phyloP scores from a whole-genome alignment of 352 stramenopile genomes.

The Hyaloperonospora arabidopsidis region DNA sequence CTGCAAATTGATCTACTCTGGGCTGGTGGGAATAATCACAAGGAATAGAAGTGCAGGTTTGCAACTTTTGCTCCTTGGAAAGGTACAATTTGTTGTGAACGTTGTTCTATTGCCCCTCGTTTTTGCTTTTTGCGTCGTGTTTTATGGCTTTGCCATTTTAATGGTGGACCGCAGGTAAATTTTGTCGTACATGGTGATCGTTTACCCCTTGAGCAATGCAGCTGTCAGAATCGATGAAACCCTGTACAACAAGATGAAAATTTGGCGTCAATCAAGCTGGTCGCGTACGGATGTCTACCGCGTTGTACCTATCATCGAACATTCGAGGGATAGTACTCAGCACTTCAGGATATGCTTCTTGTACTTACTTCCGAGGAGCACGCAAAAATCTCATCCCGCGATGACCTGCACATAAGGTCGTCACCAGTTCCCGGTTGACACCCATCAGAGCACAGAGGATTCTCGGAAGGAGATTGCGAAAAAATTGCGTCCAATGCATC shows the following conservation, averaged over 20 bases:
- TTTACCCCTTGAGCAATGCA: slow-evolving; percentile 40
- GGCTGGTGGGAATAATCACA: slow-evolving; percentile 44
- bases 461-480: no score
- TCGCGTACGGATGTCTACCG: no score
- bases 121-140: slow-evolving; percentile 13
- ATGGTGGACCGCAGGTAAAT: slow-evolving; percentile 24
- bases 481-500: no score
- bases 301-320: no score
- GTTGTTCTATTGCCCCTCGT: slow-evolving; percentile 3
- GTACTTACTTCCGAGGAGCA: no score
- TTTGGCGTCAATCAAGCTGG: not conserved
- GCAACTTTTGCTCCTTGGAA: slow-evolving; percentile 26
- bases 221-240: slow-evolving; percentile 21
- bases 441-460: no score
- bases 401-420: no score
- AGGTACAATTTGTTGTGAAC: slow-evolving; percentile 14
- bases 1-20: slow-evolving; percentile 14
- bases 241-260: slow-evolving; percentile 1
- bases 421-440: no score
- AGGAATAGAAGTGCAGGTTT: slow-evolving; percentile 36
- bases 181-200: slow-evolving; percentile 53
- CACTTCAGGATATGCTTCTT: no score
- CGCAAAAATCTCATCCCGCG: no score
- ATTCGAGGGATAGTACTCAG: no score
- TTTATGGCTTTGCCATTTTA: slow-evolving; percentile 46